Base-by-base conservation (phyloP, 345 rosid species). In the Aquilaria yunnanensis region DNA sequence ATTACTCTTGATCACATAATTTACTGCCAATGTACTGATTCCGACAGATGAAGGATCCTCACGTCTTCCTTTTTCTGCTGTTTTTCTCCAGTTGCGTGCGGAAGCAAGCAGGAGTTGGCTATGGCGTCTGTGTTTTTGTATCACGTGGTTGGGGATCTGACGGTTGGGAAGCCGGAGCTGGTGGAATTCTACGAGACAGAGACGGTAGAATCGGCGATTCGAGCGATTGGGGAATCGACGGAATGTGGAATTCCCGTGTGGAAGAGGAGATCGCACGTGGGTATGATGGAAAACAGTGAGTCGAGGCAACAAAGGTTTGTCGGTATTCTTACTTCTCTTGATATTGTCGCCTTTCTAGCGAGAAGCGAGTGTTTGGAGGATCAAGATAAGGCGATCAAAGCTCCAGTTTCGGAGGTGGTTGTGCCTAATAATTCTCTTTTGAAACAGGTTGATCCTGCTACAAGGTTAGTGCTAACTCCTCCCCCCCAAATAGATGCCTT, bases 81-180 rank as follows among this genome's bases (percentile, higher is more conserved):
- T 67, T 14, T 30, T 51, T 37, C 14, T n/a, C 10, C 16, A 9
- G 56, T 64, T 41, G 41, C 51, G 52, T 63, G 41, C 12, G 60
- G 12, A 10, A 51, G 6, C 31, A 54, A 51, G 51, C 57, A 10
- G 58, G 32, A 69, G 60, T 1, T 69, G 66, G 57, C 31, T 9
- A 88, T 94, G 97, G 96, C 92, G 3, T 94, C 97, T 6, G 93
- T 94, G 68, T 89, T 94, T 54, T 56, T 94, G 49, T 84, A 94
- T 56, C 99, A 94, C 61, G 96, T 90, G 56, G 97, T 88, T 46
- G 99, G 99, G 10, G 99, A 94, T 86, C 89, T 94, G 69, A 94
- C 97, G 31, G 97, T 94, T 66, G 99, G 97, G 64, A 94, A 94
- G 82, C 99, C 97, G 16, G 99, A 90, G 73, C 74, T 90, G 74